Evolutionary conservation across 2,329 filamentous ascomycete genomes (phyloP), one percentile per base, ranked within the genome.

Genomic region (Fusarium albosuccineum): DNA sequence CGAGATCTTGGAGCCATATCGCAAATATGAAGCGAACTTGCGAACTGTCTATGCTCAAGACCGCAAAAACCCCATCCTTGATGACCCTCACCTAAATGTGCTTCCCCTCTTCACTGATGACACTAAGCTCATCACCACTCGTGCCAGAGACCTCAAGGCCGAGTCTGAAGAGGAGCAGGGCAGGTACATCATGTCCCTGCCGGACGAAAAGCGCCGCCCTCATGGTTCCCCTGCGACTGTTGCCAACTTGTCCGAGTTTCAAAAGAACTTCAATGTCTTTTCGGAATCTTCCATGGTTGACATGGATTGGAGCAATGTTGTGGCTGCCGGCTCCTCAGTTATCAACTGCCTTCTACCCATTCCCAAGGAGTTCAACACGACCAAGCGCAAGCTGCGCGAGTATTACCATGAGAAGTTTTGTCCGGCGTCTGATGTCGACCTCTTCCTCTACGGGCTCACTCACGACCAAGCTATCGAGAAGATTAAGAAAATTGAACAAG

Each of bases 371-470:
- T 88, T 89, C 77, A 85, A 82, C 49, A 79, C 81, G 33, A 90
- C 88, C 45, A 92, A 92, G 81, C 84, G 86, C 54, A 82, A 83
- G 62, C 79, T 90, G 68, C 82, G 90, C 74, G 82, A 90, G 79
- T 97, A 93, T 76, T 97, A 95, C 69, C 93, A 97, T 73, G 88
- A 94, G 73, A 88, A 89, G 63, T 87, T 95, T 66, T 92, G 91
- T 10, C 93, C 93, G 1, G 92, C 93, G 1, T 95, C 92, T 5
- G 93, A 97, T 76, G 91, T 97, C 9, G 93, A 97, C 75, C 83
- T 97, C 3, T 97, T 97, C 75, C 80, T 97, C 30, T 95, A 96
- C 72, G 93, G 90, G 0, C 83, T 97, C 64, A 89, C 85, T 9
- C 92, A 96, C 71, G 87, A 93, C 48, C 82, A 94, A 74, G 93